Evolutionary conservation across 139 green algal genomes (phyloP).

Genomic region (Chlamydomonas incerta): DNA sequence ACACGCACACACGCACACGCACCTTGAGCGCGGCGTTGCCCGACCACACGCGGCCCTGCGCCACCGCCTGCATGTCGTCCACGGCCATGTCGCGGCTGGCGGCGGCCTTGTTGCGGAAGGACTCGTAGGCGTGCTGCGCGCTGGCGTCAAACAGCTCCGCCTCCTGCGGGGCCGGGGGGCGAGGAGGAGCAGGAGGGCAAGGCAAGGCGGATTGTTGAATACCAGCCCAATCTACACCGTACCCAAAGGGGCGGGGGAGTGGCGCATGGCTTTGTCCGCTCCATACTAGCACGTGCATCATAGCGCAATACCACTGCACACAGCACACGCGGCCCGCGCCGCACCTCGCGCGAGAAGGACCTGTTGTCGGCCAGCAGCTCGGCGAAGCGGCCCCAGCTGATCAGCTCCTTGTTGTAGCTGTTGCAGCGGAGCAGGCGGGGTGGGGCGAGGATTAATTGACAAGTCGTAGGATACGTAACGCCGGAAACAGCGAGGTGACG

Average conservation of each 20-base stretch:
- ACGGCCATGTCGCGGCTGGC: constrained; percentile 54
- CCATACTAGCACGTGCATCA: too few species aligned
- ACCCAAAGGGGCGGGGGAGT: too few species aligned
- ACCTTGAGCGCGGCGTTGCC: constrained; percentile 71
- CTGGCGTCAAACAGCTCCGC: constrained; percentile 77
- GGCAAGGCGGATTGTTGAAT: neutral
- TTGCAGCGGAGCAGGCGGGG: too few species aligned
- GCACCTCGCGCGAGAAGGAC: constrained; percentile 78
- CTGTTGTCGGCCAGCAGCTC: constrained; percentile 84
- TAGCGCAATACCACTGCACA: too few species aligned
- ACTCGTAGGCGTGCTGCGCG: constrained; percentile 86
- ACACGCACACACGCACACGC: too few species aligned
- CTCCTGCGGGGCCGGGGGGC: constrained; percentile 8
- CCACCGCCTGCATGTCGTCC: constrained; percentile 72
- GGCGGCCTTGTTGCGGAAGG: constrained; percentile 88
- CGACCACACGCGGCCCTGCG: constrained; percentile 93
- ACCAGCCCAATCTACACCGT: too few species aligned
- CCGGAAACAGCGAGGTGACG: too few species aligned
- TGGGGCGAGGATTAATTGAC: too few species aligned
- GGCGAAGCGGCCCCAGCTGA: constrained; percentile 85
- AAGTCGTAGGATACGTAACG: too few species aligned
- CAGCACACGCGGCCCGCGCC: too few species aligned
- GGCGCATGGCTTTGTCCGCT: too few species aligned
- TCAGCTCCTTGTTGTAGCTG: constrained; percentile 79
- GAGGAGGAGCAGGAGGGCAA: neutral